phyloP scores from a whole-genome alignment of 495 filamentous ascomycete species.

The Penicillium waksmanii region DNA sequence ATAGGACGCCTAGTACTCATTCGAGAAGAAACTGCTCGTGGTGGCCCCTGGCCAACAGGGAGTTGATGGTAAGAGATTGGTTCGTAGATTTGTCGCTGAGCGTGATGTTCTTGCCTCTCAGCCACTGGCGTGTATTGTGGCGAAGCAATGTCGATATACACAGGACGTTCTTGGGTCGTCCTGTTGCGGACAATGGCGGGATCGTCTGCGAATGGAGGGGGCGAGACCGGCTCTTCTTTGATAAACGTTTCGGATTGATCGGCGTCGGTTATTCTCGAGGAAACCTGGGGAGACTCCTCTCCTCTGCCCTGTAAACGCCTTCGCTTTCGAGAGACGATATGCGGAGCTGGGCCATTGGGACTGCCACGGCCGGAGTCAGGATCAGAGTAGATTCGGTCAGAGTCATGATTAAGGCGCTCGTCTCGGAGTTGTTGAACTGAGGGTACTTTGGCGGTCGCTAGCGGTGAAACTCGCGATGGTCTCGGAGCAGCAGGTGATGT shows the following conservation, averaged over 20 bases:
- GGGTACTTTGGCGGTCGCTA: slow-evolving; percentile 66
- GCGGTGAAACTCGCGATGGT: slow-evolving; percentile 77
- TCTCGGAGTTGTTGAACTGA: slow-evolving; percentile 43
- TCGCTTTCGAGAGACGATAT: slow-evolving; percentile 50
- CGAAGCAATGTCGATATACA: slow-evolving; percentile 54
- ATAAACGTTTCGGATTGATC: slow-evolving; percentile 62
- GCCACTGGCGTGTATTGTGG: slow-evolving; percentile 48
- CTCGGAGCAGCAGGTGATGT: slow-evolving; percentile 78
- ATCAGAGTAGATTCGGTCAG: slow-evolving; percentile 28
- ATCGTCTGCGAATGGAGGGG: slow-evolving; percentile 67
- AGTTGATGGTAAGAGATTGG: slow-evolving; percentile 40
- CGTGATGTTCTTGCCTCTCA: slow-evolving; percentile 38
- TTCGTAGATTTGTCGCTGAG: slow-evolving; percentile 40
- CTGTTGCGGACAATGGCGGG: slow-evolving; percentile 45
- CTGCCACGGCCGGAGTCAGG: slow-evolving; percentile 38
- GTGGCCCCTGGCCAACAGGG: slow-evolving; percentile 40
- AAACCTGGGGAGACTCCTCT: slow-evolving; percentile 33
- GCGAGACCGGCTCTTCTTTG: slow-evolving; percentile 86
- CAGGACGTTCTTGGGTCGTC: slow-evolving; percentile 49
- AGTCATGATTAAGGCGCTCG: slow-evolving; percentile 29
- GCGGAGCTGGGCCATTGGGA: slow-evolving; percentile 39
- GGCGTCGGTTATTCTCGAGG: slow-evolving; percentile 33
- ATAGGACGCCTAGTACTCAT: slow-evolving; percentile 42
- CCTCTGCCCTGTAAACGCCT: slow-evolving; percentile 45
- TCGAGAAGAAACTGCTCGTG: slow-evolving; percentile 52